Evolutionary conservation across 805 yeast species (phyloP).

Genomic region (Pichia cabralensis): DNA sequence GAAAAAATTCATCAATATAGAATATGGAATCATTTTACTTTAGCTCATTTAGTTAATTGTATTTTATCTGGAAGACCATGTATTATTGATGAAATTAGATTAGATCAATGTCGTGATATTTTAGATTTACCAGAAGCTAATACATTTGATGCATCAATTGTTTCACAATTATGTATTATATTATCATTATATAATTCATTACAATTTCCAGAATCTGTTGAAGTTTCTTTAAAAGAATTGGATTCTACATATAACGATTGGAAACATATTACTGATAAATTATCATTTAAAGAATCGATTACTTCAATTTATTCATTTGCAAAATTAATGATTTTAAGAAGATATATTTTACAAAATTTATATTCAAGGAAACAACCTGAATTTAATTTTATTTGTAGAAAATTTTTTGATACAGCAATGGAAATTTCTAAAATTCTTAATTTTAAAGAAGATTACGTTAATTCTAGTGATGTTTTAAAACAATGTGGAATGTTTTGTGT

Average conservation of each 20-base stretch:
- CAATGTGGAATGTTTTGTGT: constrained; percentile 2
- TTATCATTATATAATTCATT: constrained; percentile 50
- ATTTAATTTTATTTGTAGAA: constrained; percentile 1
- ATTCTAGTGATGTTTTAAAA: constrained; percentile 3
- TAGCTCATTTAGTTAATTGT: constrained; percentile 54
- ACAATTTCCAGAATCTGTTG: constrained; percentile 28
- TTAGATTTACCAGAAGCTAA: constrained; percentile 51
- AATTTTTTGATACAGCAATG: not conserved
- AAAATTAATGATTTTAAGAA: constrained; percentile 17
- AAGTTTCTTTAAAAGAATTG: constrained; percentile 16
- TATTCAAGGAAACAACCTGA: constrained; percentile 2
- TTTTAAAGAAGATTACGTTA: not conserved
- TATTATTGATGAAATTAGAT: constrained; percentile 47
- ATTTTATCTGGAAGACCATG: constrained; percentile 62
- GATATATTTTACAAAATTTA: constrained; percentile 13
- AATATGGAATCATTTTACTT: constrained; percentile 60
- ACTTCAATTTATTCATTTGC: constrained; percentile 14
- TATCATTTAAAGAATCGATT: constrained; percentile 10
- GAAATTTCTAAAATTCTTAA: constrained; percentile 1
- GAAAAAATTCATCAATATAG: constrained; percentile 38
- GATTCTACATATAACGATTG: constrained; percentile 17
- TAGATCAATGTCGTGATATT: constrained; percentile 49
- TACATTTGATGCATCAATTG: constrained; percentile 67
- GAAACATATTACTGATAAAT: constrained; percentile 19
- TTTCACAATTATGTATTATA: constrained; percentile 55